A percentile compares a stretch with the other conserved stretches of the same genome.
phyloP scores from a whole-genome alignment of 2,329 filamentous ascomycete species.

The Venturia effusa region DNA sequence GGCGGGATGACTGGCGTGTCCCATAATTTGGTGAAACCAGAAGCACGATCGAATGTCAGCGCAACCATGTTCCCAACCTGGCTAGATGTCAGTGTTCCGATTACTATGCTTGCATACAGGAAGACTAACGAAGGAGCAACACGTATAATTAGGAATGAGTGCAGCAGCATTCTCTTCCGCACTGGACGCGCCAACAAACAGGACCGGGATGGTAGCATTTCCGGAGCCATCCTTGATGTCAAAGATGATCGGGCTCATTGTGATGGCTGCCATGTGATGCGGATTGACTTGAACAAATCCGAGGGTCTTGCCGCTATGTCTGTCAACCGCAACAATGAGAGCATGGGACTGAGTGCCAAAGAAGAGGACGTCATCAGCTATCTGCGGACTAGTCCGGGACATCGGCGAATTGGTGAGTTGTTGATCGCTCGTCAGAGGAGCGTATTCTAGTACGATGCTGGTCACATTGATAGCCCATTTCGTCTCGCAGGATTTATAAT shows the following conservation, averaged over 20 bases:
- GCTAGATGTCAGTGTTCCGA: too few relatives aligned
- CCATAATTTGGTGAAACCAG: constrained; percentile 17
- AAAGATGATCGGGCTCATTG: constrained; percentile 20
- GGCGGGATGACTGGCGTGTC: constrained; percentile 15
- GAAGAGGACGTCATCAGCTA: constrained; percentile 20
- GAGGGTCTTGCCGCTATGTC: constrained; percentile 16
- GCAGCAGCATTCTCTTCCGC: constrained; percentile 16
- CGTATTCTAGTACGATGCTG: too few relatives aligned
- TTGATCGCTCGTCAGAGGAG: too few relatives aligned
- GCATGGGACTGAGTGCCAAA: constrained; percentile 19
- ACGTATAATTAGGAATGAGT: constrained; percentile 16
- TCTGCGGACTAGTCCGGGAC: too few relatives aligned
- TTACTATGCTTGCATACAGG: too few relatives aligned
- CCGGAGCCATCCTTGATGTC: constrained; percentile 10
- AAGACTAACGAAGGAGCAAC: constrained; percentile 20
- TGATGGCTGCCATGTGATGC: constrained; percentile 21
- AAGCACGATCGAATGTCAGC: constrained; percentile 14
- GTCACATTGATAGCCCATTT: too few relatives aligned
- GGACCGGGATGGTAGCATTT: not conserved
- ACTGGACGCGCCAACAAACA: constrained; percentile 22
- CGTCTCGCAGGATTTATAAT: too few relatives aligned
- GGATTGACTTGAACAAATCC: constrained; percentile 17
- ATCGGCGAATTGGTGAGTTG: too few relatives aligned
- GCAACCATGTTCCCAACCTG: constrained; percentile 16
- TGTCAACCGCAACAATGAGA: constrained; percentile 20